These are phyloP conservation scores for Penicillium griseofulvum DNA, from an alignment of 2,329 filamentous ascomycete genomes.

Conservation along the genomic window DNA sequence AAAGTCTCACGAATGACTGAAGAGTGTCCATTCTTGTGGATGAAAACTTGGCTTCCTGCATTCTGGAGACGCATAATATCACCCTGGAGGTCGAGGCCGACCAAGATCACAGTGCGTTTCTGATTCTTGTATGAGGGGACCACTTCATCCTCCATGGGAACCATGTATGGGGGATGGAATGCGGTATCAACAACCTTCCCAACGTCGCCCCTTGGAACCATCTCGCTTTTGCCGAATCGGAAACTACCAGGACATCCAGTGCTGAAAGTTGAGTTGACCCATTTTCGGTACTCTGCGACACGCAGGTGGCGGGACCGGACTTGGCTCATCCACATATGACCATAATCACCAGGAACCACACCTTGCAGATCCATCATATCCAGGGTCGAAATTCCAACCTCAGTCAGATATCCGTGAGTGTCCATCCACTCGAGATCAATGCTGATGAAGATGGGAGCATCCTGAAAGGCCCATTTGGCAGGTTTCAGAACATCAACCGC, in stretches of 20 bases:
- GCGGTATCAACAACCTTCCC: constrained; percentile 50
- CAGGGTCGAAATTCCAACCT: constrained; percentile 79
- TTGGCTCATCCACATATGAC: constrained; percentile 63
- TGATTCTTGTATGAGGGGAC: constrained; percentile 10
- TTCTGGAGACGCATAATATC: constrained; percentile 68
- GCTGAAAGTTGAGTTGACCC: constrained; percentile 68
- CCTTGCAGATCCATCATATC: constrained; percentile 63
- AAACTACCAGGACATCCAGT: constrained; percentile 74
- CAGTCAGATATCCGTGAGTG: constrained; percentile 67
- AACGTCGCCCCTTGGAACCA: constrained; percentile 49
- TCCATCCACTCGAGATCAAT: constrained; percentile 86
- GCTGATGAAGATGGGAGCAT: constrained; percentile 67
- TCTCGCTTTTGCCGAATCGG: constrained; percentile 63
- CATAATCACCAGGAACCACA: constrained; percentile 60
- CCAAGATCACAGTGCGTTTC: constrained; percentile 64
- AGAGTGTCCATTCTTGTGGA: neutral
- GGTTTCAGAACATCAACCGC: constrained; percentile 49
- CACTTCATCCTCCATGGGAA: constrained; percentile 2
- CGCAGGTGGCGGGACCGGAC: constrained; percentile 75
- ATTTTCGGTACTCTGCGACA: constrained; percentile 64
- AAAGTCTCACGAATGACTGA: constrained; percentile 60
- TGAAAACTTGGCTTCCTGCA: constrained; percentile 59
- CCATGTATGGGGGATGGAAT: constrained; percentile 54
- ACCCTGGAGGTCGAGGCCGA: constrained; percentile 69
- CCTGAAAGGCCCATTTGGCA: constrained; percentile 45